Conservation (phyloP, 2,329 filamentous ascomycete genomes). For the Elsinoe batatas region DNA sequence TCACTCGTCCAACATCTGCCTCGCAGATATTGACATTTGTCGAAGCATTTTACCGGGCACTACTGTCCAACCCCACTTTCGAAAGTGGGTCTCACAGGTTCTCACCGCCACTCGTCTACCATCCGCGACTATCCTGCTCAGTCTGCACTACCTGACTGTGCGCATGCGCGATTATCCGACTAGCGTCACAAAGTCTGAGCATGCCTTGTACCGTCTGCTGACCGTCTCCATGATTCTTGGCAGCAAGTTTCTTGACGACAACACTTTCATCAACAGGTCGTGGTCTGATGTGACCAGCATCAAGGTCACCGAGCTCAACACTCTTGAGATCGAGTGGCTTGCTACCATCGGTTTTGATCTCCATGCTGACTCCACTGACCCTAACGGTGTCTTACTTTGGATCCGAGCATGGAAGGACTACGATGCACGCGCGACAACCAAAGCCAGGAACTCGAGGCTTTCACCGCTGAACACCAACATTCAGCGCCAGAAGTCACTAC, state of each 20-base stretch:
- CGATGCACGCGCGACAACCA: conserved; percentile 41
- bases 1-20: conserved; percentile 44
- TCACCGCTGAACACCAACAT: conserved; percentile 58
- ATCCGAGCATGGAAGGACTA: conserved; percentile 57
- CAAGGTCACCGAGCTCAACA: conserved; percentile 70
- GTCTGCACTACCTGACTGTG: conserved; percentile 79
- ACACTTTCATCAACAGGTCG: conserved; percentile 93
- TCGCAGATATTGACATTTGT: conserved; percentile 53
- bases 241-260: conserved; percentile 94
- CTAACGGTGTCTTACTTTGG: conserved; percentile 61
- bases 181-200: conserved; percentile 38
- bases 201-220: conserved; percentile 77
- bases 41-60: conserved; percentile 54
- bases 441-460: conserved; percentile 33
- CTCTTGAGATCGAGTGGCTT: conserved; percentile 81
- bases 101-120: conserved; percentile 59
- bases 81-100: conserved; percentile 86
- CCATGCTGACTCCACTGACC: conserved; percentile 72
- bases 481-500: conserved; percentile 40
- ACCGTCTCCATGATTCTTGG: conserved; percentile 77
- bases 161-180: conserved; percentile 46
- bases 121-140: conserved; percentile 27
- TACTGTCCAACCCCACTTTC: conserved; percentile 57
- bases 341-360: conserved; percentile 72
- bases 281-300: conserved; percentile 96